Evolutionary conservation across 768 basidiomycete species (phyloP).

Genomic region (Naganishia vaughanmartiniae): DNA sequence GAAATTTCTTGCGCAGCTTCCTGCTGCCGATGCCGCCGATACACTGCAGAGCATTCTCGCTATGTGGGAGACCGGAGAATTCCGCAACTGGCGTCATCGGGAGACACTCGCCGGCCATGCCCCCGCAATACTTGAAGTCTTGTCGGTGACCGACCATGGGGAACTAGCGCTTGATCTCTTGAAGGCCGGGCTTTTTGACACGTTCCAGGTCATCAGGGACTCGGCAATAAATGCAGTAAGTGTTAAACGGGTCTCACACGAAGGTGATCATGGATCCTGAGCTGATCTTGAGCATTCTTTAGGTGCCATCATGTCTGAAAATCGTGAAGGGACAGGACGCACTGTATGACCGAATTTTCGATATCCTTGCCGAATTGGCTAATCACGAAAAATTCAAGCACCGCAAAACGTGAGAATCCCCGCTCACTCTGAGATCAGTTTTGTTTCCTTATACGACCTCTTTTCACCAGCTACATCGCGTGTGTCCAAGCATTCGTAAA

Average conservation of each 20-base stretch:
- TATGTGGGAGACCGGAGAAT: constrained; percentile 62
- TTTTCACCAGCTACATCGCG: constrained; percentile 63
- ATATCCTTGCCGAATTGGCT: constrained; percentile 56
- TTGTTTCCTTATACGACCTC: constrained; percentile 30
- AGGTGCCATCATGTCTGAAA: constrained; percentile 42
- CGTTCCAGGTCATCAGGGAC: constrained; percentile 80
- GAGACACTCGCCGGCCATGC: constrained; percentile 66
- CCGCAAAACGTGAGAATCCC: constrained; percentile 66
- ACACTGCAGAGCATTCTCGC: constrained; percentile 38
- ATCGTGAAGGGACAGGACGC: constrained; percentile 39
- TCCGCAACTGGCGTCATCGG: constrained; percentile 75
- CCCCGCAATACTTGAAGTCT: constrained; percentile 55
- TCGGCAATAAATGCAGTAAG: constrained; percentile 67
- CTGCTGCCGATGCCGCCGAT: constrained; percentile 55
- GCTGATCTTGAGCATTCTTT: constrained; percentile 23
- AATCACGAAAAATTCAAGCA: constrained; percentile 54
- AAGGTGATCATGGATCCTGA: no score
- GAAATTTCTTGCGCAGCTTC: constrained; percentile 61
- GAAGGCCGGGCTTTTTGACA: constrained; percentile 66
- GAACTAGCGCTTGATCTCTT: constrained; percentile 61
- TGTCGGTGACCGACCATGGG: constrained; percentile 53
- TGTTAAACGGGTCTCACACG: constrained; percentile 37
- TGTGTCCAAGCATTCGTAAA: constrained; percentile 67
- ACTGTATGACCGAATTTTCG: constrained; percentile 36
- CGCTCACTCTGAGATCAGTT: constrained; percentile 31